Percentiles rank a stretch among this genome's conserved stretches.
Conservation (phyloP, 2,329 filamentous ascomycete genomes). For the Hymenoscyphus linearis region DNA sequence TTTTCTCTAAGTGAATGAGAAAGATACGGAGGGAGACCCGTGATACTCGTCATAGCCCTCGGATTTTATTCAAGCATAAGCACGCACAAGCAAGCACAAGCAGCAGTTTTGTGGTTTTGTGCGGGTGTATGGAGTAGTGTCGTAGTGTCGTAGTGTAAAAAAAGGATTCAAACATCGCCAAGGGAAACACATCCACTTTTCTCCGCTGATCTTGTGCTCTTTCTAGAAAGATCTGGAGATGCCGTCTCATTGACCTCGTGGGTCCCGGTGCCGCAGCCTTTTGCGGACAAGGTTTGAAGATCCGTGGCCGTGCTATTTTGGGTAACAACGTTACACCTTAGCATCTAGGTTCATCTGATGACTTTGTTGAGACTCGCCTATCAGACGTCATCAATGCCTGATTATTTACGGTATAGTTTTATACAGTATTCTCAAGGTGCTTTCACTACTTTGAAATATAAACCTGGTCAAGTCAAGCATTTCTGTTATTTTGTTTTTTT, state of each 20-base stretch:
- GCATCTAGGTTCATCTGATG: not conserved
- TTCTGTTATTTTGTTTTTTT: too few species aligned
- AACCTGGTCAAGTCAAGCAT: too few species aligned
- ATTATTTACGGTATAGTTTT: not conserved
- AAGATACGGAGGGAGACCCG: not conserved
- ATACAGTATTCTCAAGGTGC: too few species aligned
- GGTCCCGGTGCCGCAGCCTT: not conserved
- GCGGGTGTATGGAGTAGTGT: too few species aligned
- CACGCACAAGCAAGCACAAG: not conserved
- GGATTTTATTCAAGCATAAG: not conserved
- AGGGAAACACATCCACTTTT: not conserved
- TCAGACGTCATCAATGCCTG: not conserved
- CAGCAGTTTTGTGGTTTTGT: not conserved
- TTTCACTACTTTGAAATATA: too few species aligned
- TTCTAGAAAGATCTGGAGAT: not conserved
- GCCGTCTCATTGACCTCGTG: not conserved
- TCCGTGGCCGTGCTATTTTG: constrained; percentile 1
- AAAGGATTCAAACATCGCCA: not conserved
- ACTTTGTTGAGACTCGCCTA: not conserved
- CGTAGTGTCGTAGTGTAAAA: not conserved
- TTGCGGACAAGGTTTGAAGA: not conserved
- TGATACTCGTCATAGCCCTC: not conserved
- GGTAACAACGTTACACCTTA: not conserved
- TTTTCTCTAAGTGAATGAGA: not conserved
- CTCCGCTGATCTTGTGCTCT: not conserved